Base-by-base conservation (phyloP, 441 rosid species). In the Bocquillonia castaneifolia region DNA sequence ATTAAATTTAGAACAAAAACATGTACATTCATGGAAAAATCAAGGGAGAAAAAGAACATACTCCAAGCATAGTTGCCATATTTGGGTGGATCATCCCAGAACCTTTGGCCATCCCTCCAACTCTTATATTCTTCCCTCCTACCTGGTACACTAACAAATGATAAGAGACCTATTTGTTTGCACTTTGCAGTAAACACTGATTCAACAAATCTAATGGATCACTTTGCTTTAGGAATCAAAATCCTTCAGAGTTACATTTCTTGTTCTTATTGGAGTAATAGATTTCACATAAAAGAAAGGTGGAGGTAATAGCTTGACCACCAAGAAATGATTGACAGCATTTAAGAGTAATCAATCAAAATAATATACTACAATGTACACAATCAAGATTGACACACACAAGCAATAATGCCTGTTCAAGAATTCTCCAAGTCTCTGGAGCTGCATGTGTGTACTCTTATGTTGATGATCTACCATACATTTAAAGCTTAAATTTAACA, bases 41-140 rank as follows among this genome's bases (percentile, higher is more conserved):
- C 39, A 53, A 51, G 69, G 62, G 59, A 72, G 45, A 67, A 59
- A 47, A 42, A 53, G 59, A 57, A 50, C 58, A 60, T 94, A 90
- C 98, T 71, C 99, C 93, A 62, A 94, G 86, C 96, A 92, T 77
- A 65, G 97, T 94, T 53, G 97, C 99, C 99, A 94, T 90, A 77
- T 94, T 88, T 64, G 99, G 98, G 75, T 90, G 99, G 73, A 94
- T 90, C 99, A 94, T 94, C 59, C 99, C 98, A 34, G 98, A 94
- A 77, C 99, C 99, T 74, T 92, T 94, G 31, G 97, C 97, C 88
- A 94, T 94, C 68, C 99, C 99, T 6, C 98, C 99, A 68, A 94
- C 78, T 72, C 84, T 74, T 74, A 92, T 71, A 20, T 60, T 77
- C 50, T 80, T 77, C 55, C 85, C 96, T 67, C 94, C 96, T 39